Conservation (phyloP, 805 yeast genomes). For the Zygoascus flipseniorum region DNA sequence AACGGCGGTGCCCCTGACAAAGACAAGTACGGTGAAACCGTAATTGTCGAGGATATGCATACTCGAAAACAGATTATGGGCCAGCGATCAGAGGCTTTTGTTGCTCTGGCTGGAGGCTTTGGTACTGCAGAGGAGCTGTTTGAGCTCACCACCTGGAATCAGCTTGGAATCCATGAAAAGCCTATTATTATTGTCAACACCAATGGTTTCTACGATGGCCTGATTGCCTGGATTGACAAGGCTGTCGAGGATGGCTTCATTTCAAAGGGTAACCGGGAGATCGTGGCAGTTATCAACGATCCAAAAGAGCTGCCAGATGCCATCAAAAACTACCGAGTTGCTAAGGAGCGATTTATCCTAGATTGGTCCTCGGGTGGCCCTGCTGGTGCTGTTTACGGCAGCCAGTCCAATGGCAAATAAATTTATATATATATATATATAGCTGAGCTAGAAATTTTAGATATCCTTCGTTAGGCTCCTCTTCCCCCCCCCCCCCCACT, state of each 20-base stretch:
- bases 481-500: too few species aligned
- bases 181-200: slow-evolving; percentile 74
- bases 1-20: slow-evolving; percentile 41
- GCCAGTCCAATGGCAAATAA: not conserved
- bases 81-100: slow-evolving; percentile 73
- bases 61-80: slow-evolving; percentile 84
- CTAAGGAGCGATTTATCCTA: slow-evolving; percentile 67
- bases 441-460: not conserved
- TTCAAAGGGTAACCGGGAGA: slow-evolving; percentile 53
- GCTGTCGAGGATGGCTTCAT: slow-evolving; percentile 63
- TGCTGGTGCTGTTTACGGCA: not conserved
- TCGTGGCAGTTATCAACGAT: slow-evolving; percentile 59
- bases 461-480: too few species aligned
- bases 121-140: slow-evolving; percentile 85
- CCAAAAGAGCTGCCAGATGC: slow-evolving; percentile 59
- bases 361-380: slow-evolving; percentile 41
- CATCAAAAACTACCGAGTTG: slow-evolving; percentile 52
- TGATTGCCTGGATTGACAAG: slow-evolving; percentile 51
- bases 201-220: slow-evolving; percentile 70
- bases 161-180: slow-evolving; percentile 74
- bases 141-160: slow-evolving; percentile 89
- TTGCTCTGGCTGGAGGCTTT: slow-evolving; percentile 88
- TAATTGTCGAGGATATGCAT: slow-evolving; percentile 83
- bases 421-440: not conserved
- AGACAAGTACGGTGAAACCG: slow-evolving; percentile 61